A percentile compares a stretch with the other conserved stretches of the same genome.
phyloP scores from a whole-genome alignment of 306 rosid genomes.

The Sophora flavescens region DNA sequence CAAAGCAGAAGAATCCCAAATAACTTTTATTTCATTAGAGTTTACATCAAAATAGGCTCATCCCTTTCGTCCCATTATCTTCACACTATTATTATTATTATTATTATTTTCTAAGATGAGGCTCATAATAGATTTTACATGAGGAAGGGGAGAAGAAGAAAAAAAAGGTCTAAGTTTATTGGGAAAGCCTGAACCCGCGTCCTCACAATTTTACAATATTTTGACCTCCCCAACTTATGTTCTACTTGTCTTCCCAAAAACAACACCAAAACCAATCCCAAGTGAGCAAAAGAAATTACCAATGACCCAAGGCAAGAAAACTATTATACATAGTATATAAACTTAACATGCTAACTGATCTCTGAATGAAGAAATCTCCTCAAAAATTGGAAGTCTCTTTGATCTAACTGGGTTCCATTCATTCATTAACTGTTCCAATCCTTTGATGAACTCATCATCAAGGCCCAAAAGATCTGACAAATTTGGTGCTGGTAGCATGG shows the following conservation, averaged over 20 bases:
- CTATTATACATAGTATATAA: background rate
- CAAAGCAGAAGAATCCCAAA: background rate
- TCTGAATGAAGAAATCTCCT: conserved; percentile 85
- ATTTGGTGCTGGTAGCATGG: conserved; percentile 39
- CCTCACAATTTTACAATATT: too few relatives aligned
- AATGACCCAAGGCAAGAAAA: background rate
- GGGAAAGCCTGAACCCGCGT: too few relatives aligned
- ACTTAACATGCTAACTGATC: conserved; percentile 87
- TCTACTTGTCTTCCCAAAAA: too few relatives aligned
- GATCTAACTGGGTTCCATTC: conserved; percentile 76
- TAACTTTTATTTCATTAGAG: background rate
- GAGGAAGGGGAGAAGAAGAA: too few relatives aligned
- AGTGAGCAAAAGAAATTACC: background rate
- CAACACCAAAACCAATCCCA: too few relatives aligned
- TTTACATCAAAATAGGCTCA: background rate
- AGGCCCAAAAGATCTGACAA: conserved; percentile 47
- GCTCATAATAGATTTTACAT: too few relatives aligned
- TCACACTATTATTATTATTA: too few relatives aligned
- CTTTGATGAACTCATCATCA: conserved; percentile 82
- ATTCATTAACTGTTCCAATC: conserved; percentile 72
- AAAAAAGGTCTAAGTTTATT: too few relatives aligned
- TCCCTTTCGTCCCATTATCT: background rate
- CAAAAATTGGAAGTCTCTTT: conserved; percentile 92
- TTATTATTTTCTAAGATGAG: too few relatives aligned
- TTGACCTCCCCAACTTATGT: too few relatives aligned